Percentiles rank a stretch among this genome's conserved stretches.
phyloP scores from a whole-genome alignment of 2,329 filamentous ascomycete species.

The Colletotrichum camelliae region DNA sequence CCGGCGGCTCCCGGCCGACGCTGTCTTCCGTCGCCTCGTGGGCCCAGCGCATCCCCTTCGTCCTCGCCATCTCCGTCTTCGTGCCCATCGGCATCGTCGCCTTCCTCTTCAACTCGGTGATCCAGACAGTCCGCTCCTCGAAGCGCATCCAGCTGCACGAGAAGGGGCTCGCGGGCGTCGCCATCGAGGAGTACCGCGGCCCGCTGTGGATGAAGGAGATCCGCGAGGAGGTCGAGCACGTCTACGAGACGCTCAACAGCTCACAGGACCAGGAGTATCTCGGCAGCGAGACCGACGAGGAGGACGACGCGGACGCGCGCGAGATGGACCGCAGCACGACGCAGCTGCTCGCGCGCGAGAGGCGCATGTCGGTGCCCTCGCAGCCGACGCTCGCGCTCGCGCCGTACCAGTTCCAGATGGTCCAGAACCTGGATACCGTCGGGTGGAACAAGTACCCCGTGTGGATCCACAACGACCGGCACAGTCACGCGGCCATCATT shows the following conservation, averaged over 20 bases:
- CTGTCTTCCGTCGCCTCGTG: conserved; percentile 39
- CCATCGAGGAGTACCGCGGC: conserved; percentile 70
- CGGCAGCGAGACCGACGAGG: conserved; percentile 52
- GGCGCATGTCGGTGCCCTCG: conserved; percentile 46
- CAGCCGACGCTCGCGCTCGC: conserved; percentile 80
- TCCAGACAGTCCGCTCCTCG: conserved; percentile 78
- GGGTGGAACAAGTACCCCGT: conserved; percentile 71
- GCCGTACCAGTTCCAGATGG: conserved; percentile 83
- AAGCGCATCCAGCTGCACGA: conserved; percentile 80
- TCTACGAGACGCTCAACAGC: conserved; percentile 75
- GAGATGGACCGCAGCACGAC: conserved; percentile 41
- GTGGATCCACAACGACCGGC: conserved; percentile 77
- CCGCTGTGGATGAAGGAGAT: conserved; percentile 79
- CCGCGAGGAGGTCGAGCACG: conserved; percentile 76
- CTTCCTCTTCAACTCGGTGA: conserved; percentile 76
- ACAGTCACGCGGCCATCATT: conserved; percentile 91
- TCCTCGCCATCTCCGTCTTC: conserved; percentile 70
- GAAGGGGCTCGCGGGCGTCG: conserved; percentile 69
- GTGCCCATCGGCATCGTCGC: conserved; percentile 74
- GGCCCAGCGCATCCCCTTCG: conserved; percentile 64
- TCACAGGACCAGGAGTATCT: conserved; percentile 76
- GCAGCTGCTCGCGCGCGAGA: conserved; percentile 44
- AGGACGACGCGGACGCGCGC: conserved; percentile 45
- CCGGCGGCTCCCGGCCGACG: conserved; percentile 25
- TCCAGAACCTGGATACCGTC: conserved; percentile 73